Percentiles rank a stretch among this genome's conserved stretches.
These are phyloP conservation scores for Phaeosphaeriaceae sp. DNA, from an alignment of 2,329 filamentous ascomycete genomes.

Conservation along the genomic window DNA sequence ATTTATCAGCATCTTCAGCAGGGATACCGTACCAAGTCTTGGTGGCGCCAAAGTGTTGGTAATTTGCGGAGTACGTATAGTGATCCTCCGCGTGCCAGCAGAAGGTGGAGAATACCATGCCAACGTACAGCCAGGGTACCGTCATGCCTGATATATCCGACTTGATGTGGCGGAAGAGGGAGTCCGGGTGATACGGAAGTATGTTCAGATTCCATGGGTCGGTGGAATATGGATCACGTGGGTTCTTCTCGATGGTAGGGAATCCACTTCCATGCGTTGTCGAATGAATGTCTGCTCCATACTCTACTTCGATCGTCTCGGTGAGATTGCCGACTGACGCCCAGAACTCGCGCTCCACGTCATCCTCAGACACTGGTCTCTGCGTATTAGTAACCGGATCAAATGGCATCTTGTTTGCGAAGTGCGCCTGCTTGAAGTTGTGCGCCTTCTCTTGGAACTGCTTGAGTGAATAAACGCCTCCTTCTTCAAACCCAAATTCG, in stretches of 20 bases:
- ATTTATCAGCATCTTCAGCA: constrained; percentile 89
- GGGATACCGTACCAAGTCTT: constrained; percentile 99
- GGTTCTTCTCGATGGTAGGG: constrained; percentile 90
- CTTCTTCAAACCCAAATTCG: constrained; percentile 97
- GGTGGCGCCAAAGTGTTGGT: constrained; percentile 96
- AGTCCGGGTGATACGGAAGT: constrained; percentile 87
- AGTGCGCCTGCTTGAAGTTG: constrained; percentile 94
- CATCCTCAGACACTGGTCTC: constrained; percentile 86
- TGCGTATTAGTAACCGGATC: constrained; percentile 84
- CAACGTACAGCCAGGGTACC: constrained; percentile 97
- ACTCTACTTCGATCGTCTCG: constrained; percentile 96
- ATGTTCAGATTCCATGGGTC: constrained; percentile 97
- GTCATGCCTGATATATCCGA: constrained; percentile 99
- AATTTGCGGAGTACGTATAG: constrained; percentile 96
- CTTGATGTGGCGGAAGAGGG: constrained; percentile 95
- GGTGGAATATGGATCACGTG: constrained; percentile 82
- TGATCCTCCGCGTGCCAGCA: constrained; percentile 99
- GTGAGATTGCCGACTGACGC: constrained; percentile 90
- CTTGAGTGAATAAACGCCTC: constrained; percentile 90
- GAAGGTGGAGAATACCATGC: constrained; percentile 99
- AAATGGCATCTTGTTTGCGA: constrained; percentile 86
- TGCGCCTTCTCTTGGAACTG: constrained; percentile 97
- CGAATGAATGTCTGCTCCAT: constrained; percentile 96
- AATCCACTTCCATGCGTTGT: constrained; percentile 98
- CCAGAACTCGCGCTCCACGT: constrained; percentile 97